phyloP scores from a whole-genome alignment of 441 rosid species.

The Biscutella auriculata region DNA sequence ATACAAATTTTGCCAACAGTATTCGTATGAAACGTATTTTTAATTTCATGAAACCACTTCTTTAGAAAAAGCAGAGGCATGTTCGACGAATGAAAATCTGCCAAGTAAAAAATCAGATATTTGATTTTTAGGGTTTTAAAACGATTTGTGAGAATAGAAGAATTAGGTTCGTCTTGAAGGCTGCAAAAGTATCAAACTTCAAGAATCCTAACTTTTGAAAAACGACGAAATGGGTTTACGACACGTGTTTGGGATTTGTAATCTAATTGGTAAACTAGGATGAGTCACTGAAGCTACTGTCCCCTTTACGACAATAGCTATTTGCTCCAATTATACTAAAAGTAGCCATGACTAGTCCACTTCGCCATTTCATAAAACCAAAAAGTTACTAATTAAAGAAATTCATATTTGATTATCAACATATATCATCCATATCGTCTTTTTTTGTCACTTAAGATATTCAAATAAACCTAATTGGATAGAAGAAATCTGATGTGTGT shows the following conservation, averaged over 20 bases:
- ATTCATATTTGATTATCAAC: too few relatives aligned
- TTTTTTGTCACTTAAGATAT: too few relatives aligned
- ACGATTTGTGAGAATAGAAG: not conserved
- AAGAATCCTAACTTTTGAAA: slow-evolving; percentile 17
- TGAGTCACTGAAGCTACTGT: slow-evolving; percentile 15
- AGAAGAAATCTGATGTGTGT: too few relatives aligned
- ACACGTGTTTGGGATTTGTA: slow-evolving; percentile 4
- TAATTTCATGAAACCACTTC: not conserved
- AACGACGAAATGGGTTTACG: not conserved
- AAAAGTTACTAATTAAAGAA: too few relatives aligned
- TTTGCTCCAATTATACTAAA: slow-evolving; percentile 11
- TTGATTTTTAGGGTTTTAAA: not conserved
- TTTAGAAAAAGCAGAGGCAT: not conserved
- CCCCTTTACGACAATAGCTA: not conserved
- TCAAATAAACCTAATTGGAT: too few relatives aligned
- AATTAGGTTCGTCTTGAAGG: slow-evolving; percentile 12
- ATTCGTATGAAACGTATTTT: too few relatives aligned
- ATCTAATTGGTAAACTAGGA: slow-evolving; percentile 13
- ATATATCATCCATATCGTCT: too few relatives aligned
- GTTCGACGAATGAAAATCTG: slow-evolving; percentile 10
- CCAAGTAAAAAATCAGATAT: too few relatives aligned
- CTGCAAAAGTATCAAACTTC: not conserved
- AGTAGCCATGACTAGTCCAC: slow-evolving; percentile 2
- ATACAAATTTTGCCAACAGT: not conserved
- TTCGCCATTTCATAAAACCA: not conserved